Evolutionary conservation across 345 rosid species (phyloP).

Genomic region (Eucalyptus sp.): DNA sequence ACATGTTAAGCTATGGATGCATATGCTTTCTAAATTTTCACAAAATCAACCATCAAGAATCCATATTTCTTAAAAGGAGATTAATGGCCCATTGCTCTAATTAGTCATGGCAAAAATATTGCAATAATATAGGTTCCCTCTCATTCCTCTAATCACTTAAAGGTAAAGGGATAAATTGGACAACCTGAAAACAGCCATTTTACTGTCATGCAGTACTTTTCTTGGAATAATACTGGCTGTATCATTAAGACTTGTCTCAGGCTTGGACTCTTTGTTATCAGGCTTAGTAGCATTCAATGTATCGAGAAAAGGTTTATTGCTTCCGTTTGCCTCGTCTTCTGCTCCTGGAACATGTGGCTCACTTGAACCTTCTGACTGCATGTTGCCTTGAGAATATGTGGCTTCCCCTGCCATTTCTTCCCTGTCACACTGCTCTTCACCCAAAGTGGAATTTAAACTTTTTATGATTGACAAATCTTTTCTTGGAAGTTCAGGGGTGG

Average conservation of each 20-base stretch:
- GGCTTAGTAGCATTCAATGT: background rate
- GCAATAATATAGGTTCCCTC: background rate
- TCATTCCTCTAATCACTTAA: background rate
- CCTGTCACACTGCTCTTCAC: conserved; percentile 1
- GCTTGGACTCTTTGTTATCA: background rate
- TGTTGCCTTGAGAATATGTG: background rate
- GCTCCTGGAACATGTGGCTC: background rate
- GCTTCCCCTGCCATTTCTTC: background rate
- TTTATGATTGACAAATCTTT: conserved; percentile 2
- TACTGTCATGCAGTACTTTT: background rate
- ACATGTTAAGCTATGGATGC: background rate
- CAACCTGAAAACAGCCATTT: background rate
- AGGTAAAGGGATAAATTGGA: background rate
- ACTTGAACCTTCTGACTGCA: background rate
- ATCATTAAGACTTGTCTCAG: conserved; percentile 3
- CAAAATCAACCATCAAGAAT: background rate
- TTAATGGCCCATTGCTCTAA: background rate
- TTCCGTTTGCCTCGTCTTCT: conserved; percentile 10
- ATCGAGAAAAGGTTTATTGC: conserved; percentile 6
- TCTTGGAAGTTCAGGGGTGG: background rate
- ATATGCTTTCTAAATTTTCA: background rate
- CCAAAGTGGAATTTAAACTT: conserved; percentile 2
- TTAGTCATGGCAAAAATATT: background rate
- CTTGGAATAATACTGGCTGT: conserved; percentile 2
- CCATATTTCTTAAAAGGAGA: background rate